Conservation (phyloP, 2,329 filamentous ascomycete genomes). For the Fusarium euwallaceae region DNA sequence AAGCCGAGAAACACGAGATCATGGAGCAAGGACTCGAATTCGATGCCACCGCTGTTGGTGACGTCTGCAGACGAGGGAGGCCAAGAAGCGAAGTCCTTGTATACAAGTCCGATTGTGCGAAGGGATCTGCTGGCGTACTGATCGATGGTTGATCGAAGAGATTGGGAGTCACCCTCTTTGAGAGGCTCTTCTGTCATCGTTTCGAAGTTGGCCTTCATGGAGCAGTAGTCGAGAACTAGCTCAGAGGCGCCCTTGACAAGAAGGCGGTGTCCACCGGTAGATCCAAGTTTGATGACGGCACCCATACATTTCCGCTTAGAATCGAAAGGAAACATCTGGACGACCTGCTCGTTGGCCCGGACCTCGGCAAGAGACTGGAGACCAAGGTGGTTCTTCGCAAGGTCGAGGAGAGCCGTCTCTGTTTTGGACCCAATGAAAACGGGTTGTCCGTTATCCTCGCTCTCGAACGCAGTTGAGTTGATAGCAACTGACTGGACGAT, state of each 20-base stretch:
- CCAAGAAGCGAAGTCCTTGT: background rate
- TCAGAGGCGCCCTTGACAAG: background rate
- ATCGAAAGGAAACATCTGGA: background rate
- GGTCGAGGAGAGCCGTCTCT: background rate
- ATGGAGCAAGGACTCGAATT: background rate
- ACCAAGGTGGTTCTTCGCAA: background rate
- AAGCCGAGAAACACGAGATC: background rate
- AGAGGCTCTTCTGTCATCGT: background rate
- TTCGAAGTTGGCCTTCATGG: background rate
- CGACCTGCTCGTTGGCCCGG: background rate
- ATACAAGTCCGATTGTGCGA: background rate
- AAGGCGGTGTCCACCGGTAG: background rate
- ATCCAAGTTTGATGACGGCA: background rate
- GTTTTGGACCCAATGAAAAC: background rate
- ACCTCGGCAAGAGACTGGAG: background rate
- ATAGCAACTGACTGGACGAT: background rate
- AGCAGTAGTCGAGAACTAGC: background rate
- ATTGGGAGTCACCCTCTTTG: background rate
- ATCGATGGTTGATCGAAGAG: background rate
- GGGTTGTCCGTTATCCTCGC: background rate
- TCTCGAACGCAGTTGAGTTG: background rate
- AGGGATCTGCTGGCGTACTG: background rate
- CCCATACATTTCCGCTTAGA: background rate
- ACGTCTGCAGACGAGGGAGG: background rate
- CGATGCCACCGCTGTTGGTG: background rate